phyloP scores from a whole-genome alignment of 495 filamentous ascomycete genomes.

The Trichoderma reesei region DNA sequence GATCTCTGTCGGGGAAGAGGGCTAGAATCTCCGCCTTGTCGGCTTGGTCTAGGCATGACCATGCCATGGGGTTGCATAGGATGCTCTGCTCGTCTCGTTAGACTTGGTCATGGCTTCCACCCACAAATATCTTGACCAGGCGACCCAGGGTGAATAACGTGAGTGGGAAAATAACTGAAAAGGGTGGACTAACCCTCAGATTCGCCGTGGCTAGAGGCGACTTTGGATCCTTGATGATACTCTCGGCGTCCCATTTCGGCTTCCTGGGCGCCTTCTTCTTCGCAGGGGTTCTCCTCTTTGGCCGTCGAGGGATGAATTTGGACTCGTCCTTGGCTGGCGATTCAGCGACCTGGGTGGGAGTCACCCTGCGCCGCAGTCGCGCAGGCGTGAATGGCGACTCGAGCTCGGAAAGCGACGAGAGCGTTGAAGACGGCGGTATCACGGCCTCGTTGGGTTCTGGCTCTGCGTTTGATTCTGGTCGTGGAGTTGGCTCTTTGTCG shows the following conservation, averaged over 20 bases:
- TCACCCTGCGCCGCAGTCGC: not conserved
- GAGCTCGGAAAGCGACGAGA: not conserved
- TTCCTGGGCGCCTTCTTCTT: constrained; percentile 14
- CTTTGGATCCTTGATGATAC: constrained; percentile 44
- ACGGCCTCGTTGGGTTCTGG: not conserved
- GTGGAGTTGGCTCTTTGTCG: not conserved
- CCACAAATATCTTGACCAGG: not conserved
- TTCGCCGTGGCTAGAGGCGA: constrained; percentile 45
- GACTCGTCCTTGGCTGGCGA: not conserved
- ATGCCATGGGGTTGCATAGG: constrained; percentile 45
- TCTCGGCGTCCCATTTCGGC: constrained; percentile 30
- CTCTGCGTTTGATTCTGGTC: not conserved
- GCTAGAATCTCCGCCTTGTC: constrained; percentile 48
- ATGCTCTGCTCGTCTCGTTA: constrained; percentile 36
- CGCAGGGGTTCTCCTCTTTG: constrained; percentile 15
- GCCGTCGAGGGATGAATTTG: not conserved
- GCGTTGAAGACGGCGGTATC: not conserved
- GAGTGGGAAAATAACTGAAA: not conserved
- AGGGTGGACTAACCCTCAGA: constrained; percentile 41
- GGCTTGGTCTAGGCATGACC: constrained; percentile 44
- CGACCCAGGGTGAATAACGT: too few species aligned
- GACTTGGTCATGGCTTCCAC: not conserved
- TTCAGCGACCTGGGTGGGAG: not conserved
- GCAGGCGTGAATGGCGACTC: not conserved
- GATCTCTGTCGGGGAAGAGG: constrained; percentile 43